phyloP scores from a whole-genome alignment of 345 rosid genomes.

The Rhodamnia argentea region DNA sequence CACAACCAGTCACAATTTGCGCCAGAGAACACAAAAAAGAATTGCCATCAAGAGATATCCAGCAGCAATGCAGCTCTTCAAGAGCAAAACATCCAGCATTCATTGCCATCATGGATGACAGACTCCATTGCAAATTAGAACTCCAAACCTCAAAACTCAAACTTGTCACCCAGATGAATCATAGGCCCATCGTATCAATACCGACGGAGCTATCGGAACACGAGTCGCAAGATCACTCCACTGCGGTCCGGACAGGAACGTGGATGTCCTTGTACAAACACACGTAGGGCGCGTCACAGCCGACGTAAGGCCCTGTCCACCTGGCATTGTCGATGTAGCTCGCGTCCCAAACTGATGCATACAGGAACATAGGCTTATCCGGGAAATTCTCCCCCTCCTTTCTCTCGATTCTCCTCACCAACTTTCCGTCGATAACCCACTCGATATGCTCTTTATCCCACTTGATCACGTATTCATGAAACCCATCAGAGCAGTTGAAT shows the following conservation, averaged over 20 bases:
- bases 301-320: conserved; percentile 40
- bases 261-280: conserved; percentile 39
- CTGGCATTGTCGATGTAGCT: conserved; percentile 33
- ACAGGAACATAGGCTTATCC: conserved; percentile 37
- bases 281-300: conserved; percentile 44
- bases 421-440: conserved; percentile 44
- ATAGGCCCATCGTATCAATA: not conserved
- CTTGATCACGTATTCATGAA: conserved; percentile 40
- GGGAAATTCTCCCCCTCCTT: conserved; percentile 34
- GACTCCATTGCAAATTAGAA: not conserved
- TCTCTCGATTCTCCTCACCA: conserved; percentile 37
- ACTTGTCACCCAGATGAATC: not conserved
- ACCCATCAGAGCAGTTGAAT: conserved; percentile 40
- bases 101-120: not conserved
- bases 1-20: not conserved
- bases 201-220: not conserved
- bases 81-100: not conserved
- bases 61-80: not conserved
- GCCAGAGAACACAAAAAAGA: not conserved
- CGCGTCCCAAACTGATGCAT: conserved; percentile 54
- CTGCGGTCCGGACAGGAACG: conserved; percentile 24
- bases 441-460: conserved; percentile 39
- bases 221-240: conserved; percentile 19
- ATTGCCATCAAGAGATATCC: not conserved
- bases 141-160: not conserved